Base-by-base conservation (phyloP, 257 asterid genomes). In the Primulina eburnea region DNA sequence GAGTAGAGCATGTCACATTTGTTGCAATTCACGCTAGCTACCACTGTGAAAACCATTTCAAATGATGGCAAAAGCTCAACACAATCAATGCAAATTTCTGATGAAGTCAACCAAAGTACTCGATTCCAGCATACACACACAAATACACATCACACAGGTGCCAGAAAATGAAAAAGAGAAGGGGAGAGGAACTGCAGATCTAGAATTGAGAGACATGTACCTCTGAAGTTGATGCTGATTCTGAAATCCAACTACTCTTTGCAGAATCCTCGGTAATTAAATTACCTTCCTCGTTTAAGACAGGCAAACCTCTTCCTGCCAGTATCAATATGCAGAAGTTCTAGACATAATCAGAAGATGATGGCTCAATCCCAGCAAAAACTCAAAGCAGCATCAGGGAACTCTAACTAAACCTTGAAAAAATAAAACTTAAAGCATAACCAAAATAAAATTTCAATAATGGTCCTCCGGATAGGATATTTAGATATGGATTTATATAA, bases 241-340 rank as follows among this genome's bases (percentile, higher is more conserved):
- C 93, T 53, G 87, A 65, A n/a, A 73, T 77, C 81, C 73, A 82
- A 70, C 75, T 73, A 79, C 85, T 75, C 86, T 83, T 90, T 62
- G 80, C 92, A 75, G 90, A 70, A 59, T 87, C 97, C 35, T 88
- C 92, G 7, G 79, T 67, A 65, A 86, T 79, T 68, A 89, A 82
- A 88, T 81, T 86, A 55, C 97, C 97, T 71, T 94, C 90, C 88
- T 91, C 97, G 16, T 89, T 88, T 56, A 94, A 68, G 65, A 94
- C 80, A 6, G 99, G 97, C 33, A 91, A 77, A 68, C 97, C 88
- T 77, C 96, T 86, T 62, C 90, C 99, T 94, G 83, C 71, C 78
- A 68, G 57, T 17, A 37, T 64, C 16, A 29, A 12, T 68, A 35
- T 30, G 72, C 37, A 62, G 38, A 66, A 60, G 60, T 56, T 74